Percentiles rank a stretch among this genome's conserved stretches.
These are phyloP conservation scores for Diplosphaera chodatii DNA, from an alignment of 139 green algal species.

Conservation along the genomic window DNA sequence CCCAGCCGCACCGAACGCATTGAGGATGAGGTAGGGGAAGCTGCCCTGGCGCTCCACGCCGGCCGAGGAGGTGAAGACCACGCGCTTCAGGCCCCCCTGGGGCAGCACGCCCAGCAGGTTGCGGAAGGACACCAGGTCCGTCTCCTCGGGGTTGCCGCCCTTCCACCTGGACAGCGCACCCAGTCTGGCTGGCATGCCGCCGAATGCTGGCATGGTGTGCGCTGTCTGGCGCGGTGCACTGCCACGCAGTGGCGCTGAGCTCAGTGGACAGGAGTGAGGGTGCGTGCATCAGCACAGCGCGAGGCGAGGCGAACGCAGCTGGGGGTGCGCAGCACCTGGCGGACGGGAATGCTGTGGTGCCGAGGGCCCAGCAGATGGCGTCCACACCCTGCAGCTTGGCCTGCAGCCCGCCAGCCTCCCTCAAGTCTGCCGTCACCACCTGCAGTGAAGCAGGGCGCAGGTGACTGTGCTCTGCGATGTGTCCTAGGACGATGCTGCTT, in stretches of 20 bases:
- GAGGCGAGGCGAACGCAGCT: no score
- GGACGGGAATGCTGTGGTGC: slow-evolving; percentile 87
- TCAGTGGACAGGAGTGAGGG: no score
- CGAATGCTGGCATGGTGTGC: no score
- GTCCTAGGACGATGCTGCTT: no score
- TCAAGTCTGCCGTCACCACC: slow-evolving; percentile 39
- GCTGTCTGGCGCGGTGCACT: no score
- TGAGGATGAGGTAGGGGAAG: slow-evolving; percentile 82
- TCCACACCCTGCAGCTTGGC: slow-evolving; percentile 42
- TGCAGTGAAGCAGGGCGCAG: slow-evolving; percentile 17
- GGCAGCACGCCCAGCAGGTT: slow-evolving; percentile 68
- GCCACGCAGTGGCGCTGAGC: no score
- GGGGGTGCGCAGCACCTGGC: no score
- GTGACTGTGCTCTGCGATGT: no score
- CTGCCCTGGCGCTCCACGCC: slow-evolving; percentile 69
- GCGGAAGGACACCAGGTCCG: slow-evolving; percentile 56
- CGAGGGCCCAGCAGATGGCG: slow-evolving; percentile 62
- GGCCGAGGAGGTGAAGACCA: slow-evolving; percentile 80
- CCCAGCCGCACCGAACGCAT: slow-evolving; percentile 79
- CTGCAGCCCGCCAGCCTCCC: slow-evolving; percentile 20
- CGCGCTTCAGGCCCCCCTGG: slow-evolving; percentile 61
- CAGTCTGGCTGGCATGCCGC: no score
- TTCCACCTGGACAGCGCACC: no score
- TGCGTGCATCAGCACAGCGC: no score
- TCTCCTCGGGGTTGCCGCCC: slow-evolving; percentile 77